Conservation (phyloP, 495 filamentous ascomycete species). For the Trichoderma asperelloides region DNA sequence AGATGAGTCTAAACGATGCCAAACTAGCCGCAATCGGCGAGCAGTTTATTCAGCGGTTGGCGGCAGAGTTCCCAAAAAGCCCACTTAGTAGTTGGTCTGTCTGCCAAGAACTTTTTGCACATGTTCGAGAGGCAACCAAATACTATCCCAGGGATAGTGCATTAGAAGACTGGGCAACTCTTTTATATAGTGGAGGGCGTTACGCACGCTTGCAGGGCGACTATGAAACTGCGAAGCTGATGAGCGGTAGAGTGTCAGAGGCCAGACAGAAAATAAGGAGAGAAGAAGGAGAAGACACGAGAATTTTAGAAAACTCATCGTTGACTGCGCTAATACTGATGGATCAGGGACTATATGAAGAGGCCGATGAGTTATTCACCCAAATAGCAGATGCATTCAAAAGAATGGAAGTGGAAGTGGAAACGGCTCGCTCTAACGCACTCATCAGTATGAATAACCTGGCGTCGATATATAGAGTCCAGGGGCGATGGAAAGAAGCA, state of each 20-base stretch:
- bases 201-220: conserved; percentile 18
- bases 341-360: conserved; percentile 23
- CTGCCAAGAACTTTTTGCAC: conserved; percentile 30
- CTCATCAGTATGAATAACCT: conserved; percentile 15
- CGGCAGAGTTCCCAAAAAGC: conserved; percentile 26
- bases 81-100: conserved; percentile 24
- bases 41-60: conserved; percentile 23
- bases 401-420: conserved; percentile 18
- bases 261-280: conserved; percentile 19
- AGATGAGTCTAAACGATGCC: conserved; percentile 29
- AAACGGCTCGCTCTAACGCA: conserved; percentile 25
- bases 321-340: conserved; percentile 17
- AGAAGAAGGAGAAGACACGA: conserved; percentile 16
- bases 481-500: conserved; percentile 31
- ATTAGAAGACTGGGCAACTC: conserved; percentile 11
- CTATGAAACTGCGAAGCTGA: conserved; percentile 21
- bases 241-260: conserved; percentile 19
- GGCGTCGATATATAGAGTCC: conserved; percentile 19
- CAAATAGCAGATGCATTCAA: conserved; percentile 22
- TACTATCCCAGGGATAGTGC: conserved; percentile 9
- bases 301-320: conserved; percentile 16
- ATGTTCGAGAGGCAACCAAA: conserved; percentile 25
- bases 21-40: conserved; percentile 20
- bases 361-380: conserved; percentile 24
- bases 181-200: conserved; percentile 8